phyloP scores from a whole-genome alignment of 768 basidiomycete genomes.

The Mycena leptocephala region DNA sequence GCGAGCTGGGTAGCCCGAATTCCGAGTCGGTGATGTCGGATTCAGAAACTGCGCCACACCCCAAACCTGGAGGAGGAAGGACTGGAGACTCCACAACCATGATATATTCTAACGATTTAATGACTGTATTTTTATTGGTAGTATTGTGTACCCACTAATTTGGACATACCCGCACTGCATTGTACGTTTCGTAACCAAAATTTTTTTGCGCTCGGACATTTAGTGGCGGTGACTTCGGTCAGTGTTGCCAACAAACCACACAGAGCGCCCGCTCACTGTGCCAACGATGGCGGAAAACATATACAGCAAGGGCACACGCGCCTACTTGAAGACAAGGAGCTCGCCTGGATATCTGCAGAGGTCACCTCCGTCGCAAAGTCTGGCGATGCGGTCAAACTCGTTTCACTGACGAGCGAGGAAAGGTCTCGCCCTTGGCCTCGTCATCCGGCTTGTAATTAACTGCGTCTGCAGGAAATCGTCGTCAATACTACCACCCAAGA shows the following conservation, averaged over 20 bases:
- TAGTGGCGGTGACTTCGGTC: neutral
- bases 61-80: conserved; percentile 18
- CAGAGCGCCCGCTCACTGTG: neutral
- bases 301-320: conserved; percentile 91
- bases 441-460: conserved; percentile 24
- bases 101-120: conserved; percentile 31
- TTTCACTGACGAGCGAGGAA: conserved; percentile 94
- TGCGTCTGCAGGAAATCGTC: conserved; percentile 73
- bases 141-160: conserved; percentile 7
- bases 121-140: conserved; percentile 33
- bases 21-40: conserved; percentile 14
- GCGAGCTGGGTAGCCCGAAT: conserved; percentile 22
- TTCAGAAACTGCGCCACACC: conserved; percentile 14
- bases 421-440: conserved; percentile 65
- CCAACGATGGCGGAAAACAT: conserved; percentile 88
- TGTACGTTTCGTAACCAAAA: no score
- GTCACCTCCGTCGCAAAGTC: conserved; percentile 77
- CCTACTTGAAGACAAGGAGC: conserved; percentile 95
- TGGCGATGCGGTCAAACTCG: conserved; percentile 86
- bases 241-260: neutral
- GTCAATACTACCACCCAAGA: conserved; percentile 87
- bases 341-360: conserved; percentile 94
- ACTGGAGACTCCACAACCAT: conserved; percentile 14
- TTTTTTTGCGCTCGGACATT: neutral
- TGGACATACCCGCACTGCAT: conserved; percentile 9